Evolutionary conservation across 106 monocot species (phyloP).

Genomic region (Acorus calamus): DNA sequence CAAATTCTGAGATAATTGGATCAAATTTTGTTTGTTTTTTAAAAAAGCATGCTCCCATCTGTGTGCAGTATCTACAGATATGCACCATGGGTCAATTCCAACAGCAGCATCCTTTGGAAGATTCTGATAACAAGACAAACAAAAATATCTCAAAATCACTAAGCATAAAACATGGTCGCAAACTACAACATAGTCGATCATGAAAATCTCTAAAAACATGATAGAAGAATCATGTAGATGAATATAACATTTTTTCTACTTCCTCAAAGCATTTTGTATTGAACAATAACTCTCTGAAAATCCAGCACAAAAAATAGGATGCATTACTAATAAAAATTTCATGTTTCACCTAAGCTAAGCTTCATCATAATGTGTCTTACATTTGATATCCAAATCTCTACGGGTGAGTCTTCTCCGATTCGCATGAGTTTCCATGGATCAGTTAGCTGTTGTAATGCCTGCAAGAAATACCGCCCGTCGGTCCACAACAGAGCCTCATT

Average conservation of each 20-base stretch:
- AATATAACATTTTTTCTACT: too few species aligned
- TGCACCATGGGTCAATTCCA: slow-evolving; percentile 91
- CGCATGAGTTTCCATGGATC: slow-evolving; percentile 82
- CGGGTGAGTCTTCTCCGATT: slow-evolving; percentile 63
- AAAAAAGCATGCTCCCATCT: slow-evolving; percentile 69
- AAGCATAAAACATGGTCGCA: slow-evolving; percentile 1
- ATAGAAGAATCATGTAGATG: too few species aligned
- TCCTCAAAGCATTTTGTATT: too few species aligned
- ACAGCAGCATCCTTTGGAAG: slow-evolving; percentile 57
- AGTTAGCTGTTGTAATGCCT: slow-evolving; percentile 68
- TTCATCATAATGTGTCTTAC: slow-evolving; percentile 19
- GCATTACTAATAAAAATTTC: too few species aligned
- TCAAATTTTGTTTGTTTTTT: slow-evolving; percentile 61
- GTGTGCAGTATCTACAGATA: slow-evolving; percentile 79
- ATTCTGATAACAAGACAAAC: slow-evolving; percentile 34
- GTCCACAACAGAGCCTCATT: slow-evolving; percentile 86
- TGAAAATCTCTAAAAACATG: neutral
- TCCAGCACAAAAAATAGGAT: too few species aligned
- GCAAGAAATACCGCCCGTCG: slow-evolving; percentile 94
- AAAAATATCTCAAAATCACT: slow-evolving; percentile 1
- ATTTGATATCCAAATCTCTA: slow-evolving; percentile 81
- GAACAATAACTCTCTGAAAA: too few species aligned
- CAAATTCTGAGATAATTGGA: slow-evolving; percentile 64
- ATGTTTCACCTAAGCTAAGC: too few species aligned
- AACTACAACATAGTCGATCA: neutral